phyloP scores from a whole-genome alignment of 2,329 filamentous ascomycete species.

The Cytospora piceae region DNA sequence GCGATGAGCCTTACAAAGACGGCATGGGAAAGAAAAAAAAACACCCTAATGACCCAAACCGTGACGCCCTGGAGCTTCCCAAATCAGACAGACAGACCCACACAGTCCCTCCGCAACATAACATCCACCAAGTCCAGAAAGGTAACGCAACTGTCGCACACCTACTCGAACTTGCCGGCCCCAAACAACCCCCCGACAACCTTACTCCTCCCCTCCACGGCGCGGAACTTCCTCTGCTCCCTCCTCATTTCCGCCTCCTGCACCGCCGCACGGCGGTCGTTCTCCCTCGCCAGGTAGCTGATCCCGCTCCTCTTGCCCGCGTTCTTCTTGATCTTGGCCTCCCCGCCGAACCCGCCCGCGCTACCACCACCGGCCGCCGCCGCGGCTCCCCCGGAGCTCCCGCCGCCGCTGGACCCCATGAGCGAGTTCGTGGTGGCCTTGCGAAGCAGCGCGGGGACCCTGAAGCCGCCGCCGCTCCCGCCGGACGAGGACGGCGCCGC shows the following conservation, averaged over 20 bases:
- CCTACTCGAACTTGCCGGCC: conserved; percentile 56
- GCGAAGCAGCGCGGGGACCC: conserved; percentile 71
- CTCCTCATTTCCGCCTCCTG: conserved; percentile 61
- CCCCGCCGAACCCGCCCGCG: conserved; percentile 39
- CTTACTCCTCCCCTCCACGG: conserved; percentile 59
- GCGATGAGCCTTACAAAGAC: background rate
- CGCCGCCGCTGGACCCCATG: conserved; percentile 32
- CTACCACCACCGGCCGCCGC: background rate
- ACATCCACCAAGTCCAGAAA: background rate
- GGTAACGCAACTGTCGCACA: background rate
- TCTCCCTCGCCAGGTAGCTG: conserved; percentile 63
- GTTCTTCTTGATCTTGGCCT: conserved; percentile 61
- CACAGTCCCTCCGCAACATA: background rate
- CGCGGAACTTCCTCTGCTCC: conserved; percentile 61
- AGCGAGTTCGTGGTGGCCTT: conserved; percentile 72
- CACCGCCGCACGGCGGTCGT: conserved; percentile 57
- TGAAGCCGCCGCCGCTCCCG: conserved; percentile 55
- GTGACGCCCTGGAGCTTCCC: background rate
- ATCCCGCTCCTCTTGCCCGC: conserved; percentile 64
- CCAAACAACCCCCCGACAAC: conserved; percentile 63
- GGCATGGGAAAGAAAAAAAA: background rate
- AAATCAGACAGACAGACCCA: background rate
- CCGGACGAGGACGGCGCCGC: conserved; percentile 44
- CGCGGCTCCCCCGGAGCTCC: conserved; percentile 7
- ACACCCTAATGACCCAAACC: background rate